These are phyloP conservation scores for Phytophthora europaea DNA, from an alignment of 352 stramenopile species.

Conservation along the genomic window DNA sequence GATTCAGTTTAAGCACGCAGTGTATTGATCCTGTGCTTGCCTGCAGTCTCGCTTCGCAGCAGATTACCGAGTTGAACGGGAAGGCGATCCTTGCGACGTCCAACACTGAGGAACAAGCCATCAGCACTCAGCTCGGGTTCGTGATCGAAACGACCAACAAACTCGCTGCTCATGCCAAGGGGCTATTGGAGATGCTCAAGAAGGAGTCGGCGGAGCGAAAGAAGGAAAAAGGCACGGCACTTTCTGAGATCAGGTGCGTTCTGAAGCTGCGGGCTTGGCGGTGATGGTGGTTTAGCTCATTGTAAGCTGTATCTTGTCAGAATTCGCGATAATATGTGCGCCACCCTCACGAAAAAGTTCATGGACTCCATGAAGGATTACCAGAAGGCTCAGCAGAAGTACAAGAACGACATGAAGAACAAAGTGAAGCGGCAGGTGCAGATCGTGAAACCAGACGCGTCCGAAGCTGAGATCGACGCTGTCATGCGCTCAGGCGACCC, in stretches of 20 bases:
- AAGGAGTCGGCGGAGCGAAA: constrained; percentile 96
- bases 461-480: constrained; percentile 97
- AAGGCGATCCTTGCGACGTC: constrained; percentile 95
- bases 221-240: constrained; percentile 85
- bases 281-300: neutral
- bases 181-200: constrained; percentile 90
- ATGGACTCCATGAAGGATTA: constrained; percentile 99
- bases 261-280: neutral
- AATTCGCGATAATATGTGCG: constrained; percentile 98
- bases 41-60: constrained; percentile 84
- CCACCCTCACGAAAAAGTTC: constrained; percentile 98
- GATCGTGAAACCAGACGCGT: constrained; percentile 98
- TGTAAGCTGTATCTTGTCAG: constrained; percentile 37
- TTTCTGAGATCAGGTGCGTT: constrained; percentile 74
- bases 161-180: constrained; percentile 91
- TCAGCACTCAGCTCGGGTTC: constrained; percentile 92
- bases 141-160: constrained; percentile 96
- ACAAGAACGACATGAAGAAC: constrained; percentile 98
- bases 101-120: constrained; percentile 91
- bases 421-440: constrained; percentile 98
- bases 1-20: neutral
- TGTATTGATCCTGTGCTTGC: neutral
- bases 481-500: constrained; percentile 93
- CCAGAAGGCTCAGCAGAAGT: constrained; percentile 97
- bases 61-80: constrained; percentile 95